Base-by-base conservation (phyloP, 805 yeast genomes). In the Yamadazyma laniorum region DNA sequence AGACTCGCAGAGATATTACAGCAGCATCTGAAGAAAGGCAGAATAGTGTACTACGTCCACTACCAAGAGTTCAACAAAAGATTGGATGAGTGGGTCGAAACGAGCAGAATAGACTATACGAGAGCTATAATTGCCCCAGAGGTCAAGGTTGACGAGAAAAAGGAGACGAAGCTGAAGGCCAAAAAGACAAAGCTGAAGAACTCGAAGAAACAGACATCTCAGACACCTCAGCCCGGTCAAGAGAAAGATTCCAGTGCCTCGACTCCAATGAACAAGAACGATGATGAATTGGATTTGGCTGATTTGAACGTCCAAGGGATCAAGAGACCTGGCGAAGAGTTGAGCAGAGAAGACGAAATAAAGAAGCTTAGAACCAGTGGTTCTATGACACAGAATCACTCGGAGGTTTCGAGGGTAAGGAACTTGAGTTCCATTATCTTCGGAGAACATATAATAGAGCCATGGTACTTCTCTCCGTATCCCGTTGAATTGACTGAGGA, bases 381-480 rank as follows among this genome's bases (percentile, higher is more conserved):
- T 2, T 90, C 98, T 0, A 93, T 93, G 98, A 85, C 93, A 8
- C 99, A 93, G 62, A 76, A 74, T 50, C 72, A 75, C 43, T 83
- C 82, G 44, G 98, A 91, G 55, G 85, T 91, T 17, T 89, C 98
- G 0, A 74, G 93, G 39, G 96, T 93, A 32, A 75, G 98, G 49
- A 93, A 93, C 56, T 71, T 93, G 45, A 71, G 77, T 32, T 74
- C 77, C 38, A 78, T 93, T 4, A 82, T 87, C 3, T 79, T 93
- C 64, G 99, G 99, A 1, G 84, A 83, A 46, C 88, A 81, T 59
- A 85, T 85, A 50, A 88, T 93, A 37, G 99, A 93, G 59, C 99
- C 99, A 2, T 93, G 99, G 99, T 93, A 93, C 63, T 93, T 93
- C 55, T 85, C 96, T 1, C 98, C 99, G 1, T 93, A 93, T 59